A percentile compares a stretch with the other conserved stretches of the same genome.
Evolutionary conservation across 2,329 filamentous ascomycete species (phyloP).

Genomic region (Daldinia eschscholtzii): DNA sequence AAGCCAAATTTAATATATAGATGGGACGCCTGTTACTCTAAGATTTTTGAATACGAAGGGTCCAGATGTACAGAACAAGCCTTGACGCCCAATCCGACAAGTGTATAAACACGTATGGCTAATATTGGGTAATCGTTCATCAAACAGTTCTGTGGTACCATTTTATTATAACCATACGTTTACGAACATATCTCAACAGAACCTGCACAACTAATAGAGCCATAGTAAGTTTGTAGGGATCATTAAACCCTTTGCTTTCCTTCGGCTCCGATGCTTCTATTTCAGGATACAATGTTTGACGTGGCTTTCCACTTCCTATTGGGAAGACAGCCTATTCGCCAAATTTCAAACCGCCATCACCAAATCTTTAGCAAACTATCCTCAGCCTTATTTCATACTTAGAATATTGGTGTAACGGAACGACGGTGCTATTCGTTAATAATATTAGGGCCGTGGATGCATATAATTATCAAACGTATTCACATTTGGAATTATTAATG

Average conservation of each 20-base stretch:
- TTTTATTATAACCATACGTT: conserved; percentile 7
- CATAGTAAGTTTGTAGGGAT: conserved; percentile 1
- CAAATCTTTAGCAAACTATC: not conserved
- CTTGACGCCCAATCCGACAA: conserved; percentile 14
- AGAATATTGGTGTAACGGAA: not conserved
- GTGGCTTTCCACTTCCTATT: conserved; percentile 4
- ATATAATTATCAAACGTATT: not conserved
- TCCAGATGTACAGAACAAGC: not conserved
- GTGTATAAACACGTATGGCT: conserved; percentile 8
- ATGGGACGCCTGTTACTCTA: not conserved
- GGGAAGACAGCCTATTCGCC: not conserved
- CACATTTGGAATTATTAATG: not conserved
- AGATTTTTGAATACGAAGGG: conserved; percentile 8
- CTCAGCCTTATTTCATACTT: conserved; percentile 7
- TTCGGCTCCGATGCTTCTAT: conserved; percentile 8
- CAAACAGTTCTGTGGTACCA: conserved; percentile 5
- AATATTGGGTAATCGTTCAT: conserved; percentile 1
- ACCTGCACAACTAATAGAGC: not conserved
- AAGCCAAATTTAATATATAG: not conserved
- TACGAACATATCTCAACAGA: conserved; percentile 10
- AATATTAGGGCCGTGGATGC: not conserved
- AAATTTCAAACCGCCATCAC: not conserved
- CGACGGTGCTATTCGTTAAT: too few species aligned
- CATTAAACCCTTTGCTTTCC: not conserved
- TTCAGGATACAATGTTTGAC: conserved; percentile 12